phyloP scores from a whole-genome alignment of 192 early-diverging fungal species.

The Linnemannia exigua region DNA sequence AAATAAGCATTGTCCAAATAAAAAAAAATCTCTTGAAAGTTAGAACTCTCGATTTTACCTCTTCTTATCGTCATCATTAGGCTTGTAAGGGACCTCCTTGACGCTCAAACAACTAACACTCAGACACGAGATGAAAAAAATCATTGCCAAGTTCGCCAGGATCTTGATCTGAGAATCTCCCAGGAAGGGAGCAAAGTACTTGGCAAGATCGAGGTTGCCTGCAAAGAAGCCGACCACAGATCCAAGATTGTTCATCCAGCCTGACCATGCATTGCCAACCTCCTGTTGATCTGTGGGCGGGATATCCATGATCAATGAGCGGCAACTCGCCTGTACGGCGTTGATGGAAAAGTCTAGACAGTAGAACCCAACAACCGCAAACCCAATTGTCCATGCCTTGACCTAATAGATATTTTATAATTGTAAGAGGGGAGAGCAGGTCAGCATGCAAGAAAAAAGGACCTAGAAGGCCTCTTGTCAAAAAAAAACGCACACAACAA shows the following conservation, averaged over 20 bases:
- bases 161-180: conserved; percentile 85
- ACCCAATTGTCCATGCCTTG: conserved; percentile 67
- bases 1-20: background rate
- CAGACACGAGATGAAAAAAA: conserved; percentile 70
- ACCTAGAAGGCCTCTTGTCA: background rate
- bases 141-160: conserved; percentile 80
- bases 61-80: conserved; percentile 42
- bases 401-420: conserved; percentile 13
- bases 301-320: conserved; percentile 90
- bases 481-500: no score
- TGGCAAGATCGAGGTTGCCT: conserved; percentile 84
- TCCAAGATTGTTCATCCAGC: conserved; percentile 86
- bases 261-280: conserved; percentile 86
- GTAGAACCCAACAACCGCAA: conserved; percentile 90
- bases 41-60: no score
- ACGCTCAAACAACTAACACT: conserved; percentile 77
- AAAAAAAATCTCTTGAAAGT: no score
- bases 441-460: no score
- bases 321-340: conserved; percentile 84
- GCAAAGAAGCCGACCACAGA: conserved; percentile 90
- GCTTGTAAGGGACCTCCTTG: conserved; percentile 61
- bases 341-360: conserved; percentile 96
- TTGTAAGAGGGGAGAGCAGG: background rate
- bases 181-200: conserved; percentile 70
- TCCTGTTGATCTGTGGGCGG: conserved; percentile 86